Percentiles rank a stretch among this genome's conserved stretches.
phyloP scores from a whole-genome alignment of 805 yeast species.

The Torulaspora franciscae region DNA sequence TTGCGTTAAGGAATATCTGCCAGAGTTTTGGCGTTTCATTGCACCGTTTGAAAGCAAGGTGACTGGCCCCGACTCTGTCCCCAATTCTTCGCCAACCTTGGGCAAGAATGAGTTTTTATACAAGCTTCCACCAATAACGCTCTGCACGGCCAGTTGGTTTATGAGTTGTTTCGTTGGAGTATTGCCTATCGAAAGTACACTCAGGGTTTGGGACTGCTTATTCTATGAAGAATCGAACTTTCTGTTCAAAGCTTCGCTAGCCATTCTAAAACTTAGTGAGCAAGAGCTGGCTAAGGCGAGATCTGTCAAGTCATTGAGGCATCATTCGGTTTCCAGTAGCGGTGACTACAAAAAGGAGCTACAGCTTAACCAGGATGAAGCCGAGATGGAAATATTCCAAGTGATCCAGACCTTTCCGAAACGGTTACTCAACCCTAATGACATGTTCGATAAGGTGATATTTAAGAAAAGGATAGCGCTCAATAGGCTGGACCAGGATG shows the following conservation, averaged over 20 bases:
- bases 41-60: conserved; percentile 22
- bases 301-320: conserved; percentile 10
- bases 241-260: conserved; percentile 73
- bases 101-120: conserved; percentile 48
- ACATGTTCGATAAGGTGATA: conserved; percentile 59
- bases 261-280: conserved; percentile 72
- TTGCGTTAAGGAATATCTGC: conserved; percentile 77
- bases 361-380: conserved; percentile 30
- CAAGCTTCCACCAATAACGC: conserved; percentile 81
- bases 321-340: conserved; percentile 9
- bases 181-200: conserved; percentile 79
- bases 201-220: conserved; percentile 91
- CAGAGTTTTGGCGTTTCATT: conserved; percentile 66
- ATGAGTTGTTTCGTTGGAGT: conserved; percentile 94
- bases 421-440: conserved; percentile 60
- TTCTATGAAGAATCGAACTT: conserved; percentile 90
- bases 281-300: conserved; percentile 47
- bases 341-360: conserved; percentile 8
- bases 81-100: conserved; percentile 6
- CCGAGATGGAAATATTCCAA: conserved; percentile 71
- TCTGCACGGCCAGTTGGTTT: conserved; percentile 96
- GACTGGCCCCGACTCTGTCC: neutral
- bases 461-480: conserved; percentile 68
- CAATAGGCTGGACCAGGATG: conserved; percentile 76
- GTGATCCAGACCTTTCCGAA: conserved; percentile 80